Base-by-base conservation (phyloP, 2,329 filamentous ascomycete species). In the Ambrosiella beaveri region DNA sequence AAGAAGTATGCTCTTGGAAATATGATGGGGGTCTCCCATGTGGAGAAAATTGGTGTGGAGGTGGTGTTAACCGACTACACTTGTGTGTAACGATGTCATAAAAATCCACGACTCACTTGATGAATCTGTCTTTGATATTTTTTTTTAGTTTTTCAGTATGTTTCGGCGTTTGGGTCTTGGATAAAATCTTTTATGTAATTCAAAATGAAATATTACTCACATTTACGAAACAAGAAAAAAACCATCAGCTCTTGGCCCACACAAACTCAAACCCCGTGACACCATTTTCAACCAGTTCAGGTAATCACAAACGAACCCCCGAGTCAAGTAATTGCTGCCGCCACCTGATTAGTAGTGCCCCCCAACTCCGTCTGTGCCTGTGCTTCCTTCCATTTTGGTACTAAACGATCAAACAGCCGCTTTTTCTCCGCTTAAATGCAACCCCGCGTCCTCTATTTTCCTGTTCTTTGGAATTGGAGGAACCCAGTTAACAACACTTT, bases 401-500 rank as follows among this genome's bases (percentile, higher is more conserved):
- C 47, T 36, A 35, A 51, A 19, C 47, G 47, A 35, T 51, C 15
- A 37, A 56, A 56, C 54, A 56, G 44, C 55, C 55, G 55, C 55
- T 40, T 50, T 36, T 57, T 51, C 55, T 57, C 44, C 55, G 55
- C 37, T 57, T 56, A 56, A 56, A 56, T 44, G 41, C 44, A 44
- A 41, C 7, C 40, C 54, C 54, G 36, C 12, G n/a, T 11, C 27
- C 15, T 7, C 40, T 52, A 27, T n/a, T 47, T 19, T 57, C 27
- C 27, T 19, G 13, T 51, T 51, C 27, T 35, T 12, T 9, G 19
- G 47, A 51, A 51, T 35, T 27, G 40, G 36, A 27, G 40, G 36
- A 27, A 27, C 27, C 27, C 5, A 27, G 27, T 27, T 27, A 27
- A 27, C 27, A 5, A 27, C 47, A 27, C 36, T 57, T 37, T n/a